phyloP scores from a whole-genome alignment of 805 yeast species.

The Brettanomyces nanus region DNA sequence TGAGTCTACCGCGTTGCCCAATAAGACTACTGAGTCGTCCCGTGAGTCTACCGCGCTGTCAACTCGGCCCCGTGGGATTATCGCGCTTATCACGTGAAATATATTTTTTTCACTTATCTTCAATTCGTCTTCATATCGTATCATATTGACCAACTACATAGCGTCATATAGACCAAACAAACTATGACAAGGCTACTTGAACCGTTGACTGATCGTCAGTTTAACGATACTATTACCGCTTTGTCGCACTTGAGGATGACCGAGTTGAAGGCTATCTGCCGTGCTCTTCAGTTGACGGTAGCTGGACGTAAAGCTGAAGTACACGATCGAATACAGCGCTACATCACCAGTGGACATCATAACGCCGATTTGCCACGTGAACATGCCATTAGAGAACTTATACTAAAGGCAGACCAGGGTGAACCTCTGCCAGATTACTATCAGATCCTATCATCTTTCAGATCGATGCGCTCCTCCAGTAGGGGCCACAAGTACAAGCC shows the following conservation, averaged over 20 bases:
- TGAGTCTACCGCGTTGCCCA: too few relatives aligned
- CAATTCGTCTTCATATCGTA: too few relatives aligned
- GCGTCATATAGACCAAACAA: too few relatives aligned
- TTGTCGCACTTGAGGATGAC: constrained; percentile 37
- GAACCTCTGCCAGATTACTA: constrained; percentile 5
- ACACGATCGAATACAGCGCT: constrained; percentile 43
- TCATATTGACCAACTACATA: too few relatives aligned
- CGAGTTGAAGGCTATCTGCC: constrained; percentile 45
- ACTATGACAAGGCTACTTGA: neutral
- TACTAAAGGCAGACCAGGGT: constrained; percentile 26
- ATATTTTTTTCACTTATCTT: too few relatives aligned
- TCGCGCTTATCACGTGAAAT: too few relatives aligned
- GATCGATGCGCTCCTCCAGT: neutral
- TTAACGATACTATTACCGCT: constrained; percentile 23
- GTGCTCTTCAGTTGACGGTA: constrained; percentile 38
- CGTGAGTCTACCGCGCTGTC: too few relatives aligned
- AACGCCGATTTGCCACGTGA: constrained; percentile 35
- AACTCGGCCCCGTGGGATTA: too few relatives aligned
- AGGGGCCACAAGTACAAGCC: constrained; percentile 4
- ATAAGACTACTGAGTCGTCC: too few relatives aligned
- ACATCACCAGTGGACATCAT: constrained; percentile 32
- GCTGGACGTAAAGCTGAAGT: constrained; percentile 58
- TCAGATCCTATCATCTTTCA: neutral
- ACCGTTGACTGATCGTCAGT: constrained; percentile 1
- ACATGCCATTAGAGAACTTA: constrained; percentile 35